A percentile compares a stretch with the other conserved stretches of the same genome.
phyloP scores from a whole-genome alignment of 2,329 filamentous ascomycete genomes.

The Scytalidium sp. region DNA sequence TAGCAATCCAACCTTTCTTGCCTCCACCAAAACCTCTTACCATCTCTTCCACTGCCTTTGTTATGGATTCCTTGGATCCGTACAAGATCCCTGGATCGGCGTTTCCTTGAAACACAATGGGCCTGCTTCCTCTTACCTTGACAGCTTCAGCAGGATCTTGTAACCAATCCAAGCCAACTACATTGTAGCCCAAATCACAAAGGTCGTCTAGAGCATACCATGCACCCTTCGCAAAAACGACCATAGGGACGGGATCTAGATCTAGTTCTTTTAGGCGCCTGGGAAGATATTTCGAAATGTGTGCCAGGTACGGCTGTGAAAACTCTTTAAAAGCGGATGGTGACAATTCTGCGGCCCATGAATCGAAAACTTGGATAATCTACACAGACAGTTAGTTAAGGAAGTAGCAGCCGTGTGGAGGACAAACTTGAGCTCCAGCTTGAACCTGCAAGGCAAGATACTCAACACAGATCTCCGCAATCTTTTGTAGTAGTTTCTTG shows the following conservation, averaged over 20 bases:
- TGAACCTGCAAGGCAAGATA: slow-evolving; percentile 89
- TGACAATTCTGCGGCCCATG: slow-evolving; percentile 93
- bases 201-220: slow-evolving; percentile 91
- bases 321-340: slow-evolving; percentile 81
- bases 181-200: slow-evolving; percentile 86
- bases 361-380: slow-evolving; percentile 96
- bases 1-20: slow-evolving; percentile 94
- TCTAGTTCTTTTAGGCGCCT: slow-evolving; percentile 69
- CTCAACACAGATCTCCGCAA: slow-evolving; percentile 91
- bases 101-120: slow-evolving; percentile 85
- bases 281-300: slow-evolving; percentile 81
- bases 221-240: slow-evolving; percentile 95
- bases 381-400: slow-evolving; percentile 26
- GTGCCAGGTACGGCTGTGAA: slow-evolving; percentile 78
- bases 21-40: slow-evolving; percentile 76
- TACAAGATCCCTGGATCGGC: slow-evolving; percentile 93
- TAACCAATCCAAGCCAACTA: slow-evolving; percentile 93
- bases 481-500: slow-evolving; percentile 82
- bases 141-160: slow-evolving; percentile 85
- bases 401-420: neutral
- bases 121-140: slow-evolving; percentile 71
- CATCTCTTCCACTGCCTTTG: slow-evolving; percentile 78
- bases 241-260: slow-evolving; percentile 86
- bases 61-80: slow-evolving; percentile 78
- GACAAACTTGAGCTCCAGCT: slow-evolving; percentile 78